Evolutionary conservation across 2,329 filamentous ascomycete species (phyloP), one percentile per base, ranked within the genome.

Genomic region (Plenodomus biglobosus): DNA sequence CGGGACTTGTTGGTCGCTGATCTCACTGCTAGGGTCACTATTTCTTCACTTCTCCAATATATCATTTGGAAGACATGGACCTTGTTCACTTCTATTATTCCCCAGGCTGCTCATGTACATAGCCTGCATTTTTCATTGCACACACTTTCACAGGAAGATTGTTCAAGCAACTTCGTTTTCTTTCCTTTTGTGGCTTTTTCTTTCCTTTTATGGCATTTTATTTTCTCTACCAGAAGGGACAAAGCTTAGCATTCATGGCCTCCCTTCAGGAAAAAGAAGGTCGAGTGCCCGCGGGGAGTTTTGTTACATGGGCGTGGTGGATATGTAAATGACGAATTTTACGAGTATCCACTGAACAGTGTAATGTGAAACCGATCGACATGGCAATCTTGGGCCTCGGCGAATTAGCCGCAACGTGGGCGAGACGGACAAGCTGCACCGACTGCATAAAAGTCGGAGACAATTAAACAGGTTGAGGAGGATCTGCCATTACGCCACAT

Each of bases 1-100:
- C 40, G 51, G 44, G 45, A 49, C 65, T 64, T 70, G 67, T 66
- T 72, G 70, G 69, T 73, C 69, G 70, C 69, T 72, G 56, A 55
- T 68, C 66, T 65, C 66, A 48, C 38, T 17, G 8, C 8, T 11
- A 8, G 27, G 27, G 27, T 32, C 15, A 15, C 27, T 6, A 32
- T 27, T 16, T 19, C 21, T 51, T 54, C 47, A n/a, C 36, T 59
- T 55, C 50, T 52, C 30, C 36, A 41, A 53, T 36, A 48, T 53
- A 41, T 32, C 27, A 7, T 32, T 48, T 51, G 46, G 38, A 50
- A 36, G 39, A 50, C 40, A 42, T 49, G 49, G 40, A 40, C n/a
- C 15, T 53, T 46, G 16, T 47, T 52, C 35, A 21, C 40, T 54
- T 46, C 30, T 30, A 24, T 56, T 48, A 16, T 42, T 20, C 20